Percentiles rank a stretch among this genome's conserved stretches.
phyloP scores from a whole-genome alignment of 352 stramenopile genomes.

The Pythium sukuiense region DNA sequence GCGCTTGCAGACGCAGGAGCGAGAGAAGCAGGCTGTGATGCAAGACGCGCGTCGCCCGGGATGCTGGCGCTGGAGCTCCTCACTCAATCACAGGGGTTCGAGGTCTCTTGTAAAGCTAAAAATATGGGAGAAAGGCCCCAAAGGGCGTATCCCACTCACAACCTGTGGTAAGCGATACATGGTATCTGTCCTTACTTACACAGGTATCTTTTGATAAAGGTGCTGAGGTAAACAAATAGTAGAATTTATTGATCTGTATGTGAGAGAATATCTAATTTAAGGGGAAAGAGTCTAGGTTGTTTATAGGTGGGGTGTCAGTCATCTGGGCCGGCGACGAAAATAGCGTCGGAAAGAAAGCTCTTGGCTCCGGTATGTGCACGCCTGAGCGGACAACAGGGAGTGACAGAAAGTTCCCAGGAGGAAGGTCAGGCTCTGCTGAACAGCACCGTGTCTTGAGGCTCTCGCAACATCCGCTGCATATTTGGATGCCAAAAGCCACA shows the following conservation, averaged over 20 bases:
- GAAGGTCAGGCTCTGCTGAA: background rate
- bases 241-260: background rate
- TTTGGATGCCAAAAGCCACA: no score
- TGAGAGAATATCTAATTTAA: background rate
- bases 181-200: background rate
- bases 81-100: background rate
- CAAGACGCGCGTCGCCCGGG: background rate
- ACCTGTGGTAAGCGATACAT: background rate
- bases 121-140: background rate
- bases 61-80: background rate
- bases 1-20: slow-evolving; percentile 2
- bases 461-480: no score
- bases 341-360: background rate
- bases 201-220: background rate
- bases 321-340: background rate
- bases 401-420: background rate
- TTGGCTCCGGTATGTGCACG: background rate
- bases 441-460: no score
- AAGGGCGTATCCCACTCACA: background rate
- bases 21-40: slow-evolving; percentile 4
- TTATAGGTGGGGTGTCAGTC: slow-evolving; percentile 2
- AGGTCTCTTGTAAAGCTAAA: slow-evolving; percentile 6
- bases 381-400: background rate
- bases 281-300: slow-evolving; percentile 2
- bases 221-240: background rate